Evolutionary conservation across 2,329 filamentous ascomycete genomes (phyloP).

Genomic region (Ceratocystis colombiana): DNA sequence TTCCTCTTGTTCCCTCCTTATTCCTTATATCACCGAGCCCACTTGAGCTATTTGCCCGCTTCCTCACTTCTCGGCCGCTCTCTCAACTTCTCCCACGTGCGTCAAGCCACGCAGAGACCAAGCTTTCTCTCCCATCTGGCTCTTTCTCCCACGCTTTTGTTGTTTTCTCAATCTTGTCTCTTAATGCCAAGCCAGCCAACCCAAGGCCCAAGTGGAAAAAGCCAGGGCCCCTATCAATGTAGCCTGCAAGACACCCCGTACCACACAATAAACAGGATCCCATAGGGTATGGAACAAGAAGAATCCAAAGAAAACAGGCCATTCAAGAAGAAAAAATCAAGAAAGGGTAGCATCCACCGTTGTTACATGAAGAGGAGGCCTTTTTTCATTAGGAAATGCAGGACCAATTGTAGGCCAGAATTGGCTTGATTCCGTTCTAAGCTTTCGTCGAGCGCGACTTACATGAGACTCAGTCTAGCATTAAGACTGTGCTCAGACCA

Average conservation of each 20-base stretch:
- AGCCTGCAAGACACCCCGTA: background rate
- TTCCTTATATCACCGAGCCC: too few species aligned
- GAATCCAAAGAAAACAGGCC: background rate
- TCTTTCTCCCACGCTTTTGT: background rate
- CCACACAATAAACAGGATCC: background rate
- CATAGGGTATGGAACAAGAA: background rate
- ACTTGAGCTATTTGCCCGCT: background rate
- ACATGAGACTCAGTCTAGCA: too few species aligned
- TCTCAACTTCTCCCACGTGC: slow-evolving; percentile 2
- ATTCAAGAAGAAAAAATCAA: background rate
- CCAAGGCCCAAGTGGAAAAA: background rate
- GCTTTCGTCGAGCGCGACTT: too few species aligned
- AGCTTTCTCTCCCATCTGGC: too few species aligned
- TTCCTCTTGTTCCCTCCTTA: background rate
- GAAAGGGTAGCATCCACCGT: background rate
- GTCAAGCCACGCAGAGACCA: too few species aligned
- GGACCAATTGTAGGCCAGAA: background rate
- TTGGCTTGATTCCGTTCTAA: background rate
- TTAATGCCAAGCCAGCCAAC: background rate
- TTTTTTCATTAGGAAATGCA: background rate
- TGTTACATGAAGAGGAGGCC: background rate
- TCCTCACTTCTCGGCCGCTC: background rate
- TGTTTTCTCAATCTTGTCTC: background rate
- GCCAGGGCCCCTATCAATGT: background rate
- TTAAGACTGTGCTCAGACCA: too few species aligned